phyloP scores from a whole-genome alignment of 192 early-diverging fungal species.

The Linnemannia schmuckeri region DNA sequence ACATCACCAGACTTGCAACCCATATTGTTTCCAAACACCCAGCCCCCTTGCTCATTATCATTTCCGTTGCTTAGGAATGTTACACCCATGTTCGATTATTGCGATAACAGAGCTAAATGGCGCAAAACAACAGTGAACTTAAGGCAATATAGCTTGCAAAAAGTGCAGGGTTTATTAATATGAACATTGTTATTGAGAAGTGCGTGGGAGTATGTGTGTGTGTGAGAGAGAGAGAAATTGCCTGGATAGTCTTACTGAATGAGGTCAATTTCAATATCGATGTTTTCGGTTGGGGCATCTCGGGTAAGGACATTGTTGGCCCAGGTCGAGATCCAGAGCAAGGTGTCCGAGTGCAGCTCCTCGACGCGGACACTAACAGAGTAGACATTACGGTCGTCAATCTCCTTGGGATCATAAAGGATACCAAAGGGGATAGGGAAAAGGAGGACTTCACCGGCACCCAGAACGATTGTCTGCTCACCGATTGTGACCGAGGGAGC shows the following conservation, averaged over 20 bases:
- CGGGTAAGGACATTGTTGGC: conserved; percentile 11
- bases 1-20: no score
- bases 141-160: no score
- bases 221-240: background rate
- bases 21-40: no score
- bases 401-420: conserved; percentile 9
- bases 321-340: conserved; percentile 10
- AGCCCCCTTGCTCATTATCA: no score
- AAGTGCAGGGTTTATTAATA: no score
- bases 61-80: no score
- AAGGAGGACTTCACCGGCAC: background rate
- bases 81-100: no score
- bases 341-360: background rate
- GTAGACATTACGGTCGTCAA: conserved; percentile 14
- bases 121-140: no score
- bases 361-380: conserved; percentile 27
- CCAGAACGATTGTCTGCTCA: conserved; percentile 10
- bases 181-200: no score
- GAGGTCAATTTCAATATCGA: conserved; percentile 29
- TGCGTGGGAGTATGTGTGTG: no score
- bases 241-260: background rate
- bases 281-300: background rate
- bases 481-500: conserved; percentile 14
- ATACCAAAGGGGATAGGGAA: conserved; percentile 28
- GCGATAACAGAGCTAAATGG: no score